Evolutionary conservation across 805 yeast genomes (phyloP).

Genomic region (Debaryomyces prosopidis): DNA sequence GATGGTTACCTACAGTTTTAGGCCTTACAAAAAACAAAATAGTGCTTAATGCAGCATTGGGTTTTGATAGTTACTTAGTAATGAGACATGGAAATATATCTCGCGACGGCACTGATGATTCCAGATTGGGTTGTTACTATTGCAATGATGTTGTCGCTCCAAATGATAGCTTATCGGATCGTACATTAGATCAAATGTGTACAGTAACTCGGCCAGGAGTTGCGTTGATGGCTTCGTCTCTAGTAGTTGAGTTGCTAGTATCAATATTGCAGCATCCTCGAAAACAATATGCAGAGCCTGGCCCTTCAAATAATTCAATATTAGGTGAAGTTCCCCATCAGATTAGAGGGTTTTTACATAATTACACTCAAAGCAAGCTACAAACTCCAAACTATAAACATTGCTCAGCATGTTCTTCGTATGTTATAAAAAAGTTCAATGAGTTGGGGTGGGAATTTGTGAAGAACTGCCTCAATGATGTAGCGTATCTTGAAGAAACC

Average conservation of each 20-base stretch:
- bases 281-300: slow-evolving; percentile 42
- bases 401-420: slow-evolving; percentile 84
- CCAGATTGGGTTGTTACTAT: slow-evolving; percentile 84
- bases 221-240: slow-evolving; percentile 81
- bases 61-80: slow-evolving; percentile 90
- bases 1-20: slow-evolving; percentile 96
- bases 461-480: slow-evolving; percentile 62
- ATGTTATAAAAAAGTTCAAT: slow-evolving; percentile 53
- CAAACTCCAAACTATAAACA: slow-evolving; percentile 69
- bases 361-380: slow-evolving; percentile 62
- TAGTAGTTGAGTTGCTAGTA: slow-evolving; percentile 81
- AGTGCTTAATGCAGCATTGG: slow-evolving; percentile 90
- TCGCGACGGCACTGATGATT: slow-evolving; percentile 16
- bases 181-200: slow-evolving; percentile 97
- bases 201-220: slow-evolving; percentile 98
- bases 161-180: slow-evolving; percentile 77
- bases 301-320: slow-evolving; percentile 13
- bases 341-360: slow-evolving; percentile 78
- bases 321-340: slow-evolving; percentile 88
- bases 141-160: slow-evolving; percentile 98
- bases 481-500: slow-evolving; percentile 67
- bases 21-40: slow-evolving; percentile 66
- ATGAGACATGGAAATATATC: slow-evolving; percentile 80
- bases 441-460: slow-evolving; percentile 81
- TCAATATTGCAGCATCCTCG: slow-evolving; percentile 69